These are phyloP conservation scores for Hamamelis virginiana DNA, from an alignment of 164 flowering plant species.

Conservation along the genomic window DNA sequence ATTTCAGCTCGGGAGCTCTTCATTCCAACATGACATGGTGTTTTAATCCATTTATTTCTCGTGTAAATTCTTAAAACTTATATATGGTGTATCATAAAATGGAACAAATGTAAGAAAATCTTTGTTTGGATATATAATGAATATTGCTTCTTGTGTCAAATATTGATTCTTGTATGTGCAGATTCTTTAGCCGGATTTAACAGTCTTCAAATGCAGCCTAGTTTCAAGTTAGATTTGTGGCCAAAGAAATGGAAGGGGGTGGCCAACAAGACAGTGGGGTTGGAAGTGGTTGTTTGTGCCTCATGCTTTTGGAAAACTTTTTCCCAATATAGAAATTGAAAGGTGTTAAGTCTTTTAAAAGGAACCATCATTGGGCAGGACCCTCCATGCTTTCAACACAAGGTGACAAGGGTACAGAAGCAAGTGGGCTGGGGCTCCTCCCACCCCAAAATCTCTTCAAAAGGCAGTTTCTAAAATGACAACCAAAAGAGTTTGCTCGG, in stretches of 20 bases:
- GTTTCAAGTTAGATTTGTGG: background rate
- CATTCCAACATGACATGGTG: slow-evolving; percentile 9
- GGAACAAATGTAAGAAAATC: slow-evolving; percentile 3
- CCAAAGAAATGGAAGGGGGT: slow-evolving; percentile 3
- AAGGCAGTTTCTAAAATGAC: slow-evolving; percentile 16
- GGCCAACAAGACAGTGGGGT: slow-evolving; percentile 11
- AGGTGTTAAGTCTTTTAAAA: slow-evolving; percentile 16
- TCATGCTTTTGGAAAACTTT: slow-evolving; percentile 18
- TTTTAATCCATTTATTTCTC: slow-evolving; percentile 26
- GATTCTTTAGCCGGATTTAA: background rate
- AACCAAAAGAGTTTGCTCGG: slow-evolving; percentile 7
- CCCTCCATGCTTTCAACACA: slow-evolving; percentile 11
- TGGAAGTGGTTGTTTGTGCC: slow-evolving; percentile 9
- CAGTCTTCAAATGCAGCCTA: background rate
- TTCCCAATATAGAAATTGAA: slow-evolving; percentile 18
- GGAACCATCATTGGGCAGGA: slow-evolving; percentile 28
- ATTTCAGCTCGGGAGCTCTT: slow-evolving; percentile 7
- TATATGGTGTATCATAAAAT: slow-evolving; percentile 3
- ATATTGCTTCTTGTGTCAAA: no score
- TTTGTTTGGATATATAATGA: slow-evolving; percentile 5
- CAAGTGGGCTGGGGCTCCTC: slow-evolving; percentile 20
- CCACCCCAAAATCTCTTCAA: slow-evolving; percentile 9
- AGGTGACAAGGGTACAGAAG: slow-evolving; percentile 33
- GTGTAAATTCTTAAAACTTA: slow-evolving; percentile 24
- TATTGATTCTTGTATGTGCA: no score